Base-by-base conservation (phyloP, 2,329 filamentous ascomycete species). In the Ophiostoma triangulosporum region DNA sequence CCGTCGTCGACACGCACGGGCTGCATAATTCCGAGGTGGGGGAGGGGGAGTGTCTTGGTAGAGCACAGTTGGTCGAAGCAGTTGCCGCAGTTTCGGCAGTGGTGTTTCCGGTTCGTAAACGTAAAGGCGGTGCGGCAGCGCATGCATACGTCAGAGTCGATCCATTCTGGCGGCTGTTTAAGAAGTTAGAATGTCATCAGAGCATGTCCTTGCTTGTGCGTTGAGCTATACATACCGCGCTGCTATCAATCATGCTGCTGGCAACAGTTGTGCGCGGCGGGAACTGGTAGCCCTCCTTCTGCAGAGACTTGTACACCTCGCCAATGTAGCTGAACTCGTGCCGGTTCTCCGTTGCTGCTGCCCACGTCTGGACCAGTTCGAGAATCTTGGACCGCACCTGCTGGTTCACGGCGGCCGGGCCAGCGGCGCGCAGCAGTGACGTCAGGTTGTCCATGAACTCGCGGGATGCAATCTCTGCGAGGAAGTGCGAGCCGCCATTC, bases 371-470 rank as follows among this genome's bases (percentile, higher is more conserved):
- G 60, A 97, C 87, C 54, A 97, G 73, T 66, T 96, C 91, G 53
- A 98, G 75, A 57, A 97, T 95, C 72, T 94, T 96, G 58, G 75
- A 75, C 65, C 85, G 88, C 49, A 98, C 93, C 52, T 95, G 86
- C 50, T 82, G 73, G 67, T 96, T 95, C 43, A 93, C 76, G 8
- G 87, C 82, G 33, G 79, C 81, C 17, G 73, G 69, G 2, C 87
- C 86, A 50, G 86, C 83, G 17, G 86, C 85, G 65, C 91, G 90
- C 31, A 98, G 76, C 15, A 98, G 76, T 32, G 91, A 96, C 17
- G 88, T 84, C 51, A 98, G 72, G 65, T 96, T 96, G 70, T 98
- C 93, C 86, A 98, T 94, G 64, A 97, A 98, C 71, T 98, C 93
- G 59, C 90, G 82, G 17, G 91, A 96, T 38, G 93, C 91, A 61